phyloP scores from a whole-genome alignment of 345 rosid genomes.

The Citrus hindsii region DNA sequence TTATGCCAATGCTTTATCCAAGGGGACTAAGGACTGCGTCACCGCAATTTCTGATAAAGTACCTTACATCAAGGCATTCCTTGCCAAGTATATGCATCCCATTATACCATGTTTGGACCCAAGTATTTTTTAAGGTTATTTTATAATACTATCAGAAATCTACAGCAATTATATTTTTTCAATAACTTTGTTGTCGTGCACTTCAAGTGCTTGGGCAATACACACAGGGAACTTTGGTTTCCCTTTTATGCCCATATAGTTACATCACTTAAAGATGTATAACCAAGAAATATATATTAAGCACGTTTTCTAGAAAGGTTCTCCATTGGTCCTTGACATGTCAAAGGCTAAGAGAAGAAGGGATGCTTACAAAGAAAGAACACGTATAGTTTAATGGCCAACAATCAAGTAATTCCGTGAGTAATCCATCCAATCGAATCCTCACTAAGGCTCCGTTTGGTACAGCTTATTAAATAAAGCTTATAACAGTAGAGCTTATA shows the following conservation, averaged over 20 bases:
- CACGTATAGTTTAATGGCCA: neutral
- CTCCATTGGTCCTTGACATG: neutral
- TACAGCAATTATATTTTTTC: too few species aligned
- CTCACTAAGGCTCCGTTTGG: too few species aligned
- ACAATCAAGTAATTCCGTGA: neutral
- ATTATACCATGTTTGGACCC: constrained; percentile 25
- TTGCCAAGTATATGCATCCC: constrained; percentile 1
- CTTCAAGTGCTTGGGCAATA: too few species aligned
- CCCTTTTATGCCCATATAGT: too few species aligned
- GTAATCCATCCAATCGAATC: neutral
- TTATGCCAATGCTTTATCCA: neutral
- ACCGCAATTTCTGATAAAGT: constrained; percentile 35
- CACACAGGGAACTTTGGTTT: too few species aligned
- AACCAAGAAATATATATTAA: neutral
- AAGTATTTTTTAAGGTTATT: neutral
- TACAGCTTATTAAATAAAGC: too few species aligned
- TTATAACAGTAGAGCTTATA: too few species aligned
- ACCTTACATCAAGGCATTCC: constrained; percentile 17
- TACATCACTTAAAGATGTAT: too few species aligned
- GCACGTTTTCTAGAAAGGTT: neutral
- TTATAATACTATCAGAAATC: too few species aligned
- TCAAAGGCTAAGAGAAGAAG: neutral
- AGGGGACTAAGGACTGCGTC: constrained; percentile 13
- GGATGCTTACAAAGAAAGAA: neutral
- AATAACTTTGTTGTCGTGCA: too few species aligned